A percentile compares a stretch with the other conserved stretches of the same genome.
Conservation (phyloP, 2,329 filamentous ascomycete genomes). For the Phaeosphaeriaceae sp. region DNA sequence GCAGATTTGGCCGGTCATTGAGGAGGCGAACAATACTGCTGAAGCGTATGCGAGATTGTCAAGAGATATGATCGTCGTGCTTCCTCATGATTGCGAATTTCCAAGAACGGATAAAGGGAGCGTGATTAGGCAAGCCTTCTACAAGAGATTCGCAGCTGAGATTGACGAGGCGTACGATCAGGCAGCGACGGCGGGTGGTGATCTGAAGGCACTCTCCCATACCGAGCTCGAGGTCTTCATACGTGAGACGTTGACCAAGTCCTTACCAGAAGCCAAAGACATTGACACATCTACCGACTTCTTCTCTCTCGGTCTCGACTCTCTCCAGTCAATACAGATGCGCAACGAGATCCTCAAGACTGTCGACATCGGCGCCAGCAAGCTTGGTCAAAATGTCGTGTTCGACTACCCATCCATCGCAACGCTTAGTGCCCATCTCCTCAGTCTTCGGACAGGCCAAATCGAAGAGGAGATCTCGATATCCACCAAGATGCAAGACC, state of each 20-base stretch:
- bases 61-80: constrained; percentile 60
- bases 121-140: constrained; percentile 61
- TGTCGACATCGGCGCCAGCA: constrained; percentile 55
- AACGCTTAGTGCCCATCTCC: constrained; percentile 55
- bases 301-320: constrained; percentile 65
- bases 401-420: constrained; percentile 63
- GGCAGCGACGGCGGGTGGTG: constrained; percentile 10
- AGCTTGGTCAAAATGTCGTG: constrained; percentile 63
- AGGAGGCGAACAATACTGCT: constrained; percentile 59
- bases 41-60: constrained; percentile 61
- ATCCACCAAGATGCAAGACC: constrained; percentile 52
- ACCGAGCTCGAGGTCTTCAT: constrained; percentile 39
- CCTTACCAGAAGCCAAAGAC: constrained; percentile 14
- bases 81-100: constrained; percentile 56
- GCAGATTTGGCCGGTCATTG: constrained; percentile 57
- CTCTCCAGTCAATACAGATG: constrained; percentile 64
- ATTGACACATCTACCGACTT: constrained; percentile 59
- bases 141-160: constrained; percentile 56
- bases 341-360: constrained; percentile 59
- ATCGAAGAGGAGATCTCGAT: constrained; percentile 41
- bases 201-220: constrained; percentile 27
- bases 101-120: constrained; percentile 65
- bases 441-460: constrained; percentile 50
- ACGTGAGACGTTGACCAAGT: constrained; percentile 17
- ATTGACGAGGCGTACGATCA: constrained; percentile 56